Evolutionary conservation across 257 asterid genomes (phyloP).

Genomic region (Anisodus acutangulus): DNA sequence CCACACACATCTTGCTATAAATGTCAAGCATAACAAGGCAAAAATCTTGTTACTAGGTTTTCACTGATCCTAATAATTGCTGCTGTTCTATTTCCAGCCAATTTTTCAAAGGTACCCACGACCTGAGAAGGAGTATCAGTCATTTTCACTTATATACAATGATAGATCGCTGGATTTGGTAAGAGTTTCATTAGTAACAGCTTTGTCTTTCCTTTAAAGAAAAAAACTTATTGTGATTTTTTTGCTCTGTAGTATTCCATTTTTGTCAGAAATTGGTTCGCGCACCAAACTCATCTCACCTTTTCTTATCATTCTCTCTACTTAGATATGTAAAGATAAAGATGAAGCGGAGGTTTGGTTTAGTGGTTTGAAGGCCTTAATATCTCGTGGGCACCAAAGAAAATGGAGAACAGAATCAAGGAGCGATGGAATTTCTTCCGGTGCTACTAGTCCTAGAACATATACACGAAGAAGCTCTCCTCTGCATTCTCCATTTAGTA

Average conservation of each 20-base stretch:
- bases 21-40: conserved; percentile 8
- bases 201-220: conserved; percentile 21
- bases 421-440: conserved; percentile 90
- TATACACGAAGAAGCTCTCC: conserved; percentile 91
- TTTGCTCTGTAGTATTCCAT: neutral
- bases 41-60: neutral
- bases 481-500: conserved; percentile 81
- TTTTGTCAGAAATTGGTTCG: conserved; percentile 28
- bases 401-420: conserved; percentile 89
- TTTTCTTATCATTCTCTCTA: conserved; percentile 35
- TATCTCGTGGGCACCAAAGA: conserved; percentile 80
- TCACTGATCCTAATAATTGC: conserved; percentile 22
- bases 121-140: conserved; percentile 96
- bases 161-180: conserved; percentile 96
- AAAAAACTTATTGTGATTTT: neutral
- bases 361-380: conserved; percentile 90
- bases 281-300: conserved; percentile 22
- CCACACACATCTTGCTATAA: neutral
- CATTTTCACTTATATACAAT: conserved; percentile 85
- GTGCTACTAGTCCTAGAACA: conserved; percentile 85
- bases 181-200: conserved; percentile 41
- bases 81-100: conserved; percentile 61
- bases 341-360: conserved; percentile 99
- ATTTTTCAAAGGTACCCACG: conserved; percentile 90
- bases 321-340: conserved; percentile 91